phyloP scores from a whole-genome alignment of 106 monocot genomes.

The Phalaenopsis aphrodite region DNA sequence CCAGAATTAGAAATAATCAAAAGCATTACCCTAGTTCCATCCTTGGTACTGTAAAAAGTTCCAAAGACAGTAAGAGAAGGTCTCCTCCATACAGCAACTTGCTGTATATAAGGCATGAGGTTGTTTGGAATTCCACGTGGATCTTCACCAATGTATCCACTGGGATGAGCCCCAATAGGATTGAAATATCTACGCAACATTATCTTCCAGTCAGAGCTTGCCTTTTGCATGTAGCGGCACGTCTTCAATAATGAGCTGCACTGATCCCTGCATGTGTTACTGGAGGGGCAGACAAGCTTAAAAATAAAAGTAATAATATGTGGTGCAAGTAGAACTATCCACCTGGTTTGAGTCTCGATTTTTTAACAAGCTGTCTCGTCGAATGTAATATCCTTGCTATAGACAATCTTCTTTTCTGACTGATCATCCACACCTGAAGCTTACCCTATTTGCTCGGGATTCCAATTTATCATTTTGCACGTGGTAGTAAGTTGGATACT shows the following conservation, averaged over 20 bases:
- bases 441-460: too few species aligned
- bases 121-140: constrained; percentile 79
- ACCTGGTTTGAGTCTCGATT: too few species aligned
- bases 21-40: constrained; percentile 64
- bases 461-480: too few species aligned
- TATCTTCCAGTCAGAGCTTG: constrained; percentile 59
- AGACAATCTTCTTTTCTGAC: too few species aligned
- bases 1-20: neutral
- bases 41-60: constrained; percentile 64
- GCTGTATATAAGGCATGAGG: constrained; percentile 80
- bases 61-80: constrained; percentile 53
- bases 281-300: neutral
- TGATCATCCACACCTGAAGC: too few species aligned
- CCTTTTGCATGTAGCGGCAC: constrained; percentile 49
- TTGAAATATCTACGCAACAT: constrained; percentile 81
- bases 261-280: neutral
- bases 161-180: constrained; percentile 78
- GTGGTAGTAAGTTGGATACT: too few species aligned
- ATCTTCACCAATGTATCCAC: constrained; percentile 75
- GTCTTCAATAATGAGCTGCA: constrained; percentile 73
- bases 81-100: constrained; percentile 72
- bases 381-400: too few species aligned
- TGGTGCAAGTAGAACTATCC: too few species aligned
- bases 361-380: too few species aligned
- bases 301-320: too few species aligned